Evolutionary conservation across 2,329 filamentous ascomycete species (phyloP).

Genomic region (Gnomoniopsis sp.): DNA sequence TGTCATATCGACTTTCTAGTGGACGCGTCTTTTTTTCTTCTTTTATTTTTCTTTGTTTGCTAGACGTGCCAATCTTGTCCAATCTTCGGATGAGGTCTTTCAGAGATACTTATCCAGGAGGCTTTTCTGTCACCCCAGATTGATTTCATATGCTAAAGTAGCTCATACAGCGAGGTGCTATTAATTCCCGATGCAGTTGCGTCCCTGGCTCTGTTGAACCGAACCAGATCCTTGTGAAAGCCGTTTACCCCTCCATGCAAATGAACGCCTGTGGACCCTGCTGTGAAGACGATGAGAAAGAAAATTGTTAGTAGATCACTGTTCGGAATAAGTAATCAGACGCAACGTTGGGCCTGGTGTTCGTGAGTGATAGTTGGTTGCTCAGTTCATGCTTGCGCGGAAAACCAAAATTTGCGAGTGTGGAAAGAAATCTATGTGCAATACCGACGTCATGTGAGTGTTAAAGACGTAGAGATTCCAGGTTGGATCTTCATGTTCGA

Average conservation of each 20-base stretch:
- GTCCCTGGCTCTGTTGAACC: background rate
- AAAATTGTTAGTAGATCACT: background rate
- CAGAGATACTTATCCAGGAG: no score
- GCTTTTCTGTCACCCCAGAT: no score
- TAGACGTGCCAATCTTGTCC: no score
- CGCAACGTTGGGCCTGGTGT: no score
- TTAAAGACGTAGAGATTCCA: background rate
- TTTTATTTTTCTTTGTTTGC: background rate
- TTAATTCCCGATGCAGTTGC: background rate
- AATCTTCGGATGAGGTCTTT: no score
- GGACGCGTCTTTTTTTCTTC: background rate
- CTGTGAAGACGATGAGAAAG: background rate
- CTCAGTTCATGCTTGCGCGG: background rate
- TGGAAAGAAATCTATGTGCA: background rate
- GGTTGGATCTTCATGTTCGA: background rate
- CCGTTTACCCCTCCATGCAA: background rate
- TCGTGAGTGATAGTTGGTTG: background rate
- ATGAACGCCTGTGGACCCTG: background rate
- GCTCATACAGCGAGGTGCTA: background rate
- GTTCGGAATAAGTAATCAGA: background rate
- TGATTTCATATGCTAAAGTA: background rate
- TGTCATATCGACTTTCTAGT: no score
- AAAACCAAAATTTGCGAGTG: background rate
- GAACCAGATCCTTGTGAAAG: background rate
- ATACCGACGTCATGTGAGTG: background rate